These are phyloP conservation scores for Neolecta irregularis DNA, from an alignment of 1,139 yeast species.

Conservation along the genomic window DNA sequence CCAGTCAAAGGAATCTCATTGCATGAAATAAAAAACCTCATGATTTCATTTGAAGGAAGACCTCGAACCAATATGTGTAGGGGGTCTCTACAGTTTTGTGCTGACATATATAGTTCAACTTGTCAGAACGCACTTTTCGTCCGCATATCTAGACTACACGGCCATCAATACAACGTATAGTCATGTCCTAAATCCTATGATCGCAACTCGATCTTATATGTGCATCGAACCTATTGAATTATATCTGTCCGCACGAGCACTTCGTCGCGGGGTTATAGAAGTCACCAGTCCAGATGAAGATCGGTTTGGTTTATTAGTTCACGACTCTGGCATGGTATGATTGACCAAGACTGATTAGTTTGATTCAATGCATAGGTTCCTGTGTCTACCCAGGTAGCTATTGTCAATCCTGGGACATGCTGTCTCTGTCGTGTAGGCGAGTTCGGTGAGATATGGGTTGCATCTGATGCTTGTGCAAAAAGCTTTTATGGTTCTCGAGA, in stretches of 20 bases:
- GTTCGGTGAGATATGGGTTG: constrained; percentile 93
- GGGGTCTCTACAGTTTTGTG: not conserved
- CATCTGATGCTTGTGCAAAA: constrained; percentile 65
- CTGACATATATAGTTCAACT: constrained; percentile 27
- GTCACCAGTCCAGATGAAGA: constrained; percentile 51
- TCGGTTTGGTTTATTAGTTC: constrained; percentile 46
- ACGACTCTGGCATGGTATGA: constrained; percentile 81
- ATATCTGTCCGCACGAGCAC: constrained; percentile 72
- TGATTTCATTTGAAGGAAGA: constrained; percentile 66
- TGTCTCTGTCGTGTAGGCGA: constrained; percentile 78
- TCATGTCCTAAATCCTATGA: constrained; percentile 68
- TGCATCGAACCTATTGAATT: constrained; percentile 79
- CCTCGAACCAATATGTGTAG: constrained; percentile 40
- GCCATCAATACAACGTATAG: constrained; percentile 66
- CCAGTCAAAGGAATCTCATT: constrained; percentile 46
- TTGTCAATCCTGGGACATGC: constrained; percentile 85
- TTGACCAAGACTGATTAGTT: not conserved
- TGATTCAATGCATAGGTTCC: constrained; percentile 27
- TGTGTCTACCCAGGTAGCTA: constrained; percentile 81
- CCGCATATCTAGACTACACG: constrained; percentile 50
- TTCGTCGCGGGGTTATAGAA: constrained; percentile 74
- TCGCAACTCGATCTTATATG: constrained; percentile 74
- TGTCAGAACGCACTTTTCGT: constrained; percentile 49
- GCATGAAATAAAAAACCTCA: constrained; percentile 56
- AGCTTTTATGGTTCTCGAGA: constrained; percentile 42